Evolutionary conservation across 495 filamentous ascomycete species (phyloP), one percentile per base, ranked within the genome.

Genomic region (Talaromyces ruber): DNA sequence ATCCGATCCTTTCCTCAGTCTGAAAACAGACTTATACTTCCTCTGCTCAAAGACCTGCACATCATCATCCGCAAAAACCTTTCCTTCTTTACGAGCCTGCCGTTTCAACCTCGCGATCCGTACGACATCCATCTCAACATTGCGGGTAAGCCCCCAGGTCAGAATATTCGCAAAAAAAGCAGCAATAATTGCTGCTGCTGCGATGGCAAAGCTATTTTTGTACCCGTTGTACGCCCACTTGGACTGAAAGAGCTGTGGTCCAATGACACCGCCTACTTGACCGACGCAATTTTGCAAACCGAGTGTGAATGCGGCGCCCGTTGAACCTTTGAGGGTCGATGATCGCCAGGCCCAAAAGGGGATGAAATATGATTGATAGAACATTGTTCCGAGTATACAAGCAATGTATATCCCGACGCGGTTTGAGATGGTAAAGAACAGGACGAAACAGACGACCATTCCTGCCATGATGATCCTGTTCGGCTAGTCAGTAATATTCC

Each of bases 311-410:
- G 72, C 72, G 3, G 72, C 63, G 14, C 72, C 72, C 2, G 72
- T 74, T 1, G 67, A 66, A 0, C 72, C 70, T 61, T 66, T 64
- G 4, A 71, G 62, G 3, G 72, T 70, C 2, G 68, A 59, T 2
- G 66, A 66, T 3, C 72, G 70, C 72, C 72, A 73, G 16, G 70
- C 67, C 68, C 68, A 74, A 50, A 74, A 70, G 0, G 68, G 66
- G 22, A 70, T 71, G 64, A 71, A 74, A 24, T 72, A 72, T 0
- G 66, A 65, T 6, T 39, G 37, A 14, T 39, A 39, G 37, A 39
- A 39, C 37, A 39, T 39, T 14, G 37, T 39, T 54, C 72, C 72
- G 6, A 71, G 63, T 9, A 71, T 66, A 54, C 65, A 66, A 21
- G 70, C 55, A 21, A 70, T 63, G 55, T 74, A 74, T 14, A 74